Evolutionary conservation across 2,329 filamentous ascomycete genomes (phyloP).

Genomic region (Dactylonectria macrodidyma): DNA sequence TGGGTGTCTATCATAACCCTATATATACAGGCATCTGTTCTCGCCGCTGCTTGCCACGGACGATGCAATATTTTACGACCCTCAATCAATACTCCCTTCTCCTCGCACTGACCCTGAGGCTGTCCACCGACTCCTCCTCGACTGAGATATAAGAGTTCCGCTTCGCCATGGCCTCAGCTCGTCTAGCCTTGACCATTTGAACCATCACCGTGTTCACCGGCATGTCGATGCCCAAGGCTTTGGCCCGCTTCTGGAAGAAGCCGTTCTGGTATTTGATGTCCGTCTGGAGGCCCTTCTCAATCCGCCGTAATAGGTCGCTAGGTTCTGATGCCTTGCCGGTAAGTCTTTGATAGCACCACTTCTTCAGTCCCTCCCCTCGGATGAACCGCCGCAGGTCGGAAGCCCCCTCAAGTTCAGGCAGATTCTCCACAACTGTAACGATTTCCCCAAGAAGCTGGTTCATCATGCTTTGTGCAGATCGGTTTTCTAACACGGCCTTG

Average conservation of each 20-base stretch:
- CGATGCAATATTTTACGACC: slow-evolving; percentile 37
- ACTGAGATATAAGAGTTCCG: slow-evolving; percentile 52
- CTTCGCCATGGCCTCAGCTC: slow-evolving; percentile 53
- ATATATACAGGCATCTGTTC: slow-evolving; percentile 3
- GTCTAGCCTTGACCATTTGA: slow-evolving; percentile 81
- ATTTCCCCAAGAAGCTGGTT: slow-evolving; percentile 83
- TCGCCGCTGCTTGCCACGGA: slow-evolving; percentile 10
- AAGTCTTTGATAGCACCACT: slow-evolving; percentile 63
- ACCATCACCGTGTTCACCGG: slow-evolving; percentile 81
- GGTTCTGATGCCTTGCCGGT: slow-evolving; percentile 62
- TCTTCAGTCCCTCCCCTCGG: slow-evolving; percentile 73
- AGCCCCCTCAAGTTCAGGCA: slow-evolving; percentile 81
- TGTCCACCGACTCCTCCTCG: slow-evolving; percentile 53
- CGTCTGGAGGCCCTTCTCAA: slow-evolving; percentile 73
- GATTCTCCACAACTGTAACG: slow-evolving; percentile 75
- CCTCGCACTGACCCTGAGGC: slow-evolving; percentile 32
- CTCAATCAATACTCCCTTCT: slow-evolving; percentile 26
- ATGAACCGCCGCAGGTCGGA: slow-evolving; percentile 70
- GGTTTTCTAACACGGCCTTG: slow-evolving; percentile 78
- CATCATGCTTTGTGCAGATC: slow-evolving; percentile 75
- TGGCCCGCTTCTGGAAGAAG: slow-evolving; percentile 83
- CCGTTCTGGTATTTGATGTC: slow-evolving; percentile 92
- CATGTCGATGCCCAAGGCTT: slow-evolving; percentile 79
- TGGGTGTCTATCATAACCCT: slow-evolving; percentile 3
- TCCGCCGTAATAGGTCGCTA: slow-evolving; percentile 78